phyloP scores from a whole-genome alignment of 352 stramenopile genomes.

The Phytophthora sp. region DNA sequence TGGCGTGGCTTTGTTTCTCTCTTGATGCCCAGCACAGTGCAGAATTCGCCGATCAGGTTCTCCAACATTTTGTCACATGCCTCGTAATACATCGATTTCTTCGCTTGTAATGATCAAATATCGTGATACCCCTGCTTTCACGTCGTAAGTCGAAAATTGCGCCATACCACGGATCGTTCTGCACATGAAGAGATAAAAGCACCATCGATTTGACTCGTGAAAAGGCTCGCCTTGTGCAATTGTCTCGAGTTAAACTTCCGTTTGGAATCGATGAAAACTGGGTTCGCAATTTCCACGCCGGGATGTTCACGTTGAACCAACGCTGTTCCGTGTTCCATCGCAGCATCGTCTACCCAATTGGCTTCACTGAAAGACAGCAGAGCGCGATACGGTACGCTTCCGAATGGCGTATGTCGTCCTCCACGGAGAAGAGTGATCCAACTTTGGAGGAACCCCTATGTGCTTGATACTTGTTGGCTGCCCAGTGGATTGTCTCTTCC shows the following conservation, averaged over 20 bases:
- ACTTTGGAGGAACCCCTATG: not conserved
- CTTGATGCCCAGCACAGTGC: not conserved
- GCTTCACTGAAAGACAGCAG: not conserved
- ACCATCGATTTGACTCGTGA: not conserved
- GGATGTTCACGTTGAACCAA: not conserved
- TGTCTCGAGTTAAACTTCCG: not conserved
- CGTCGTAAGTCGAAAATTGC: not conserved
- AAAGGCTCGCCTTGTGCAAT: not conserved
- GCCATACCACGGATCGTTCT: not conserved
- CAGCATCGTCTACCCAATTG: not conserved
- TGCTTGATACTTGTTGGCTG: not conserved
- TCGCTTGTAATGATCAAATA: not conserved
- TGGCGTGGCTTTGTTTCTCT: not conserved
- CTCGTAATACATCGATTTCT: not conserved
- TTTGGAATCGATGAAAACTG: not conserved
- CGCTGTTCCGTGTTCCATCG: not conserved
- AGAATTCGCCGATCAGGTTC: not conserved
- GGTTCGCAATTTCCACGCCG: not conserved
- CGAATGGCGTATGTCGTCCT: not conserved
- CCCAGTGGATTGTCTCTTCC: no score
- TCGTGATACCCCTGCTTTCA: not conserved
- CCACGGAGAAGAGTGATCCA: slow-evolving; percentile 7
- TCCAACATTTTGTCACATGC: not conserved
- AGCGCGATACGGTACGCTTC: not conserved
- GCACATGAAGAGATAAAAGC: not conserved